These are phyloP conservation scores for Fusarium proliferatum DNA, from an alignment of 2,329 filamentous ascomycete species.

Conservation along the genomic window DNA sequence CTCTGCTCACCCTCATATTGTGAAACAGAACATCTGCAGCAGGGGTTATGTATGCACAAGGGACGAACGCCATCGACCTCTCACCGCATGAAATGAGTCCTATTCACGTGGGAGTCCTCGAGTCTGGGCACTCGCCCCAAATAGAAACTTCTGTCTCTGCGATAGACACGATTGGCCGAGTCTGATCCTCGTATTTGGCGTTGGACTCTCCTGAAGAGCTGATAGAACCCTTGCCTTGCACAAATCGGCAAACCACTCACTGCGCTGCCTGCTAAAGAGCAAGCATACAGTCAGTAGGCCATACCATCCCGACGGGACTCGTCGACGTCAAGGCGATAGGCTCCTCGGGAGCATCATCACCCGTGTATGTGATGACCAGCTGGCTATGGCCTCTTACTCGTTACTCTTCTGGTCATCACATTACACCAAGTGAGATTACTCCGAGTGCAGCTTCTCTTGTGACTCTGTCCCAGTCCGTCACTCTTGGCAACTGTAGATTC, in stretches of 20 bases:
- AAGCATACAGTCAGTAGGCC: neutral
- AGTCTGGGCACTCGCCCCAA: conserved; percentile 25
- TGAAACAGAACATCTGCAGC: conserved; percentile 28
- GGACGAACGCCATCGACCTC: conserved; percentile 40
- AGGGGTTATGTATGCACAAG: conserved; percentile 19
- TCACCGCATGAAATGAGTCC: conserved; percentile 34
- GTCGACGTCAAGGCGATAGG: conserved; percentile 11
- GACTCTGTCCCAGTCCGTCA: neutral
- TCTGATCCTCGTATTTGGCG: conserved; percentile 32
- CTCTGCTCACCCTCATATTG: conserved; percentile 10
- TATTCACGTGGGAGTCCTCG: conserved; percentile 36
- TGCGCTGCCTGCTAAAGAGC: conserved; percentile 6
- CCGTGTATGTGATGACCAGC: neutral
- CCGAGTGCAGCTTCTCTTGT: conserved; percentile 8
- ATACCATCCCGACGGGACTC: neutral
- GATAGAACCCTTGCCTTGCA: conserved; percentile 5
- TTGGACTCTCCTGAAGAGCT: conserved; percentile 7
- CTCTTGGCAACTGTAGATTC: conserved; percentile 4
- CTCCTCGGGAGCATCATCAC: neutral
- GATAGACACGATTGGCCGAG: conserved; percentile 25
- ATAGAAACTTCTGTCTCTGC: conserved; percentile 28
- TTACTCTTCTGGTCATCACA: neutral
- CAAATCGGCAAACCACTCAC: conserved; percentile 2
- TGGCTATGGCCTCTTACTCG: neutral
- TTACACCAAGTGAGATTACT: conserved; percentile 27